Conservation (phyloP, 2,329 filamentous ascomycete species). For the Pseudogymnoascus sp. region DNA sequence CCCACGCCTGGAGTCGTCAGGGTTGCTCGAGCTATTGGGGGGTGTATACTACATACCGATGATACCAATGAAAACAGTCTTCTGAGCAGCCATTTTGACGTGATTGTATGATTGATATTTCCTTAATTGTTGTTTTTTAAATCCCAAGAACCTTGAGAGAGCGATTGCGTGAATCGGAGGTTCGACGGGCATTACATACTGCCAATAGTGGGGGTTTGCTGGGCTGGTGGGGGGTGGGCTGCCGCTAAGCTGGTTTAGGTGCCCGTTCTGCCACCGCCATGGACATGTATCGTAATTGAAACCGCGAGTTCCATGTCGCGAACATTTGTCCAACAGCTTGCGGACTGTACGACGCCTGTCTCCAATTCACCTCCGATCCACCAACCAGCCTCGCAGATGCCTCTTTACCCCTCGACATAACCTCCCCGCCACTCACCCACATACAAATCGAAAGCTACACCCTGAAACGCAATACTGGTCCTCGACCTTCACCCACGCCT, state of each 20-base stretch:
- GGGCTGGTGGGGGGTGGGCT: background rate
- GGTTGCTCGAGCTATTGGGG: slow-evolving; percentile 14
- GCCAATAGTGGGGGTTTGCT: slow-evolving; percentile 3
- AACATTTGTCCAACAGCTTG: too few species aligned
- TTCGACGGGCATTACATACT: background rate
- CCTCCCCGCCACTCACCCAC: too few species aligned
- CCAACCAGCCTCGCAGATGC: background rate
- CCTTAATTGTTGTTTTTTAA: background rate
- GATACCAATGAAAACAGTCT: slow-evolving; percentile 37
- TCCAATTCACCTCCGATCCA: background rate
- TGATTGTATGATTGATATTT: slow-evolving; percentile 1
- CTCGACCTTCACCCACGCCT: too few species aligned
- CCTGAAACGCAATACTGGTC: too few species aligned
- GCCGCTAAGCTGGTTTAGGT: background rate
- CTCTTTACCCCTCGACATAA: too few species aligned
- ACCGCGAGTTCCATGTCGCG: background rate
- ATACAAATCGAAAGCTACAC: too few species aligned
- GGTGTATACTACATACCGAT: slow-evolving; percentile 31
- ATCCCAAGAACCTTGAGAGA: background rate
- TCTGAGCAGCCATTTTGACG: slow-evolving; percentile 24
- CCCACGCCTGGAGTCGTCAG: slow-evolving; percentile 59
- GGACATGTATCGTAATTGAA: background rate
- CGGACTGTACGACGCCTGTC: background rate
- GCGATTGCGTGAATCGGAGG: slow-evolving; percentile 9
- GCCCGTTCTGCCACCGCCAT: background rate